Conservation (phyloP, 2,329 filamentous ascomycete species). For the Curvularia eragrostidis region DNA sequence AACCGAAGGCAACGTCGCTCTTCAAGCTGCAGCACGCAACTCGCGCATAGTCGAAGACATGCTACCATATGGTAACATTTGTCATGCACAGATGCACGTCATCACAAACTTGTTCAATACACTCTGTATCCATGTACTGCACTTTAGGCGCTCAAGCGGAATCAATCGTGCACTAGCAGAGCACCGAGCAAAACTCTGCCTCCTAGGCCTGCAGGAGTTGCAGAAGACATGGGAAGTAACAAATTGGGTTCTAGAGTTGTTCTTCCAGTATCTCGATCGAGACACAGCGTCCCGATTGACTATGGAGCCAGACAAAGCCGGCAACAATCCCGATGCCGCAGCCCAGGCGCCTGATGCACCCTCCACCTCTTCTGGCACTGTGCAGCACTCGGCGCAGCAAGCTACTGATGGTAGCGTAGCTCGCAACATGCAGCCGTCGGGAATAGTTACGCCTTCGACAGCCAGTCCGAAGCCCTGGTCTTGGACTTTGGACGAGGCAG, state of each 20-base stretch:
- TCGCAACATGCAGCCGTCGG: not conserved
- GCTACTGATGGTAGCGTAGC: not conserved
- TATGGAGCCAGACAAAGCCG: constrained; percentile 37
- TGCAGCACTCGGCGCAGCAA: constrained; percentile 14
- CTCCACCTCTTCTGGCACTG: constrained; percentile 11
- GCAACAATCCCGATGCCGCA: constrained; percentile 20
- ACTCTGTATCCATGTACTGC: constrained; percentile 57
- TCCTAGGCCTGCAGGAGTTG: constrained; percentile 57
- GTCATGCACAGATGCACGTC: constrained; percentile 56
- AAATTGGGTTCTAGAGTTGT: constrained; percentile 58
- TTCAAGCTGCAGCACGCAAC: constrained; percentile 56
- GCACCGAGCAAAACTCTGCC: constrained; percentile 57
- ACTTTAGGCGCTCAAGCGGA: constrained; percentile 49
- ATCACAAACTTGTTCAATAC: constrained; percentile 59
- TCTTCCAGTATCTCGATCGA: constrained; percentile 58
- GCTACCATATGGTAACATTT: constrained; percentile 53
- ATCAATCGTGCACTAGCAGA: constrained; percentile 56
- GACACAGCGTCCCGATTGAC: constrained; percentile 52
- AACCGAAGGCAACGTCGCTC: constrained; percentile 50
- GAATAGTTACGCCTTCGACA: constrained; percentile 16
- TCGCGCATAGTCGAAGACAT: constrained; percentile 59
- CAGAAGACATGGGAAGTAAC: constrained; percentile 60
- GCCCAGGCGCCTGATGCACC: constrained; percentile 7
- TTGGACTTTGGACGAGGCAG: constrained; percentile 40
- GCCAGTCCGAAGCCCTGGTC: constrained; percentile 32